Conservation (phyloP, 2,329 filamentous ascomycete species). For the Epichloe baconii region DNA sequence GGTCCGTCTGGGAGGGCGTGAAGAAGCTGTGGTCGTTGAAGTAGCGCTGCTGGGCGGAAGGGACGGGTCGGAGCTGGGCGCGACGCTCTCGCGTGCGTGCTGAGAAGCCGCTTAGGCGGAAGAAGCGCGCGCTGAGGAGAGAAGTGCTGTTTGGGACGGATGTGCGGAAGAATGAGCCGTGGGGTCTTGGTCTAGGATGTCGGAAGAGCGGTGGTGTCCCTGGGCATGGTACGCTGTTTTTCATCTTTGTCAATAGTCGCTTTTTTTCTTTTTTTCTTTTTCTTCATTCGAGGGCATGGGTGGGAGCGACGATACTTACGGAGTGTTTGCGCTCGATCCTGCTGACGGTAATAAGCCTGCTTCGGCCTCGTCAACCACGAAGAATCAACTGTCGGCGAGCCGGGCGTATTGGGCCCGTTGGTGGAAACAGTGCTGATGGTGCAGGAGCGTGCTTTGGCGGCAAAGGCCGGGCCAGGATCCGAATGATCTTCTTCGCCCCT, state of each 20-base stretch:
- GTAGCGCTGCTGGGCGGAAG: conserved; percentile 1
- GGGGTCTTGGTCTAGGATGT: conserved; percentile 1
- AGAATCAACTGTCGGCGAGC: conserved; percentile 9
- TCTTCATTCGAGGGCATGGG: neutral
- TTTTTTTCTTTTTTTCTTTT: neutral
- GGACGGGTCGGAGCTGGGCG: neutral
- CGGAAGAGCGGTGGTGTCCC: conserved; percentile 3
- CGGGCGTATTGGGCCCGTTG: conserved; percentile 14
- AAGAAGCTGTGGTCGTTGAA: conserved; percentile 12
- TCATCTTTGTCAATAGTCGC: neutral
- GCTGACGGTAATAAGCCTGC: neutral
- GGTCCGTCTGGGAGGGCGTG: conserved; percentile 16
- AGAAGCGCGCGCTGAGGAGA: conserved; percentile 7
- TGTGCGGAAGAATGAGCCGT: conserved; percentile 5
- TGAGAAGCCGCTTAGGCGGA: conserved; percentile 14
- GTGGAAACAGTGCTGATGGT: conserved; percentile 20
- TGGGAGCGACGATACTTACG: neutral
- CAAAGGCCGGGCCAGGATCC: conserved; percentile 16
- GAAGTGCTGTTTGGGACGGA: conserved; percentile 6
- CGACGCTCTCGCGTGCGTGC: conserved; percentile 8
- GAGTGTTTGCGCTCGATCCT: neutral
- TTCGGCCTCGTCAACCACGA: conserved; percentile 2
- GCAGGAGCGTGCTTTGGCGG: conserved; percentile 15
- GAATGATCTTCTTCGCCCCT: conserved; percentile 26
- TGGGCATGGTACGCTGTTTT: neutral